A percentile compares a stretch with the other conserved stretches of the same genome.
Evolutionary conservation across 2,329 filamentous ascomycete species (phyloP).

Genomic region (Diatrype stigma): DNA sequence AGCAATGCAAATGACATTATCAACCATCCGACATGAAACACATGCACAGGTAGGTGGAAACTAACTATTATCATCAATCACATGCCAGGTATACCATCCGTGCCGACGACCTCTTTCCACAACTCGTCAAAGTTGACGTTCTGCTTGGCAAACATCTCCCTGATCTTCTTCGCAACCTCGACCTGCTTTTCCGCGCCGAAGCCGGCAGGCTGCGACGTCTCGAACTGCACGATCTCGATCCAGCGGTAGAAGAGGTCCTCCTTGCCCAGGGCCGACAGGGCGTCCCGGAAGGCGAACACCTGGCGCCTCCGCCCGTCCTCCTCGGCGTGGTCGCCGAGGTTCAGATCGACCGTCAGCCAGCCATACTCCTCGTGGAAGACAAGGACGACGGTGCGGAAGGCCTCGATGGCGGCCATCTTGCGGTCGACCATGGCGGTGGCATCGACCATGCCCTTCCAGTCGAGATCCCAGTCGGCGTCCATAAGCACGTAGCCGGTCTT

Average conservation of each 20-base stretch:
- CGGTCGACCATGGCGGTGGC: slow-evolving; percentile 67
- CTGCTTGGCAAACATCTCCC: slow-evolving; percentile 68
- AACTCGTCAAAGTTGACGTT: slow-evolving; percentile 80
- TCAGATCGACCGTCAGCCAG: slow-evolving; percentile 66
- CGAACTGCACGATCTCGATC: slow-evolving; percentile 89
- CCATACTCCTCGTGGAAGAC: slow-evolving; percentile 64
- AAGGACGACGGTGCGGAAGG: slow-evolving; percentile 67
- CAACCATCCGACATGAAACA: too few species aligned
- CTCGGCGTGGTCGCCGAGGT: slow-evolving; percentile 36
- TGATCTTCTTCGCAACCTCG: slow-evolving; percentile 68
- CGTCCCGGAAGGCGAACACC: slow-evolving; percentile 76
- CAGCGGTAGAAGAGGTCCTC: slow-evolving; percentile 87
- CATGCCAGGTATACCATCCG: slow-evolving; percentile 30
- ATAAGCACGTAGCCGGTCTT: slow-evolving; percentile 89
- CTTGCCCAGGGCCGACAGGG: slow-evolving; percentile 71
- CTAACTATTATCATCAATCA: too few species aligned
- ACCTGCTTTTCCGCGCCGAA: slow-evolving; percentile 73
- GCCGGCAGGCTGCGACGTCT: slow-evolving; percentile 72
- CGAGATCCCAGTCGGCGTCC: slow-evolving; percentile 81
- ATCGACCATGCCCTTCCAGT: slow-evolving; percentile 75
- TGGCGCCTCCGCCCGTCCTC: slow-evolving; percentile 66
- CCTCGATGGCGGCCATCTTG: slow-evolving; percentile 56
- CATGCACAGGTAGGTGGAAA: too few species aligned
- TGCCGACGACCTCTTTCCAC: slow-evolving; percentile 61
- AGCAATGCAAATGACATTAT: too few species aligned